Evolutionary conservation across 1,284 basidiomycete genomes (phyloP).

Genomic region (Tilletia setariae): DNA sequence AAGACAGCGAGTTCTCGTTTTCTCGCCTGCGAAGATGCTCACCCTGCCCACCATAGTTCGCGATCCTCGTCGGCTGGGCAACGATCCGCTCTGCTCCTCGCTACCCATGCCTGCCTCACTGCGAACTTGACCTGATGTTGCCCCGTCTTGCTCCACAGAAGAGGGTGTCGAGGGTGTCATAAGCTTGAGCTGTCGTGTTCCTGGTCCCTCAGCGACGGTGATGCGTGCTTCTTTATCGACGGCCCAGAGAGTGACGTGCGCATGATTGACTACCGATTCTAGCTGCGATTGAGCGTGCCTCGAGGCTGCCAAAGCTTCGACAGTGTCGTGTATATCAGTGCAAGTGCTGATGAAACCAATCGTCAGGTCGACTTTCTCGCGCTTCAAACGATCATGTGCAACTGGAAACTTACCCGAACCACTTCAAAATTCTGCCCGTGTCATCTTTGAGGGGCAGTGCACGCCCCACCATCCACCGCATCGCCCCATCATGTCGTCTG

Average conservation of each 20-base stretch:
- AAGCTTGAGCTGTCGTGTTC: slow-evolving; percentile 42
- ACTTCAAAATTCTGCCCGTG: slow-evolving; percentile 47
- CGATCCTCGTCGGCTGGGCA: neutral
- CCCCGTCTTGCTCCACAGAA: neutral
- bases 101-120: slow-evolving; percentile 1
- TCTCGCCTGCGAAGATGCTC: neutral
- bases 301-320: slow-evolving; percentile 43
- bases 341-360: slow-evolving; percentile 25
- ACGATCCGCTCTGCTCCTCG: slow-evolving; percentile 25
- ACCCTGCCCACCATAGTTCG: neutral
- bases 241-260: slow-evolving; percentile 48
- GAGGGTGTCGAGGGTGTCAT: slow-evolving; percentile 24
- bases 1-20: neutral
- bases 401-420: slow-evolving; percentile 37
- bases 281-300: slow-evolving; percentile 43
- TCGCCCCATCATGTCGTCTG: slow-evolving; percentile 44
- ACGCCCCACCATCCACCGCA: slow-evolving; percentile 51
- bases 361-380: slow-evolving; percentile 52
- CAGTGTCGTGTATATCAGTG: slow-evolving; percentile 48
- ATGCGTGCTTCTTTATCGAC: slow-evolving; percentile 41
- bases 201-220: slow-evolving; percentile 46
- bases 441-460: slow-evolving; percentile 46
- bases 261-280: slow-evolving; percentile 49
- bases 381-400: slow-evolving; percentile 49
- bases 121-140: neutral